Evolutionary conservation across 2,329 filamentous ascomycete genomes (phyloP), one percentile per base, ranked within the genome.

Genomic region (Bipolaris sorokiniana): DNA sequence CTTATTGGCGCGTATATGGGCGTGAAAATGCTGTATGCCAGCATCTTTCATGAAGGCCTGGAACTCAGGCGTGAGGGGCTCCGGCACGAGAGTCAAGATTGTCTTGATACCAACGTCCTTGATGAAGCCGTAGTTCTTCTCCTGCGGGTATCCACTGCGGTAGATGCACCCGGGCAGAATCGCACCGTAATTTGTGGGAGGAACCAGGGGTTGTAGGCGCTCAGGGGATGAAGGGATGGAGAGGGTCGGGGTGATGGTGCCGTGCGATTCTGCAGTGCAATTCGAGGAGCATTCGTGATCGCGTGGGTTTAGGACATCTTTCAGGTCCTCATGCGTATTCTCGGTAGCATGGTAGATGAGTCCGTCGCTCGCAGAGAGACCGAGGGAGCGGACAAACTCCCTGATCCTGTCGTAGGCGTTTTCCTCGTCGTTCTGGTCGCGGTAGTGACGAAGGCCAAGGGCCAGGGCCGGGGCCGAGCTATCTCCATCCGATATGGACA

Each of bases 1-100:
- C 77, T 97, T 97, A 64, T 96, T 97, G n/a, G 92, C 90, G 60
- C 88, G 86, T 81, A 97, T 90, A 64, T 88, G 84, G 69, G 96
- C 89, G 40, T 90, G 82, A 63, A 87, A 80, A 66, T 96, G 91
- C 42, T 83, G 83, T 69, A 97, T 94, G 59, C 82, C 82, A 64
- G 89, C 86, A 5, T 79, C 75, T 36, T 81, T 72, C 65, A 96
- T 84, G 71, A 95, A 97, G 2, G 74, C 65, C 31, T 73, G 63
- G 65, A 86, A 84, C 15, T 78, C 76, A n/a, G 78, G 70, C 2
- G 82, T 77, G 49, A 81, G 76, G 7, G 77, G 72, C 57, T 81
- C 79, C 3, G 80, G 78, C 33, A 86, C 83, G 36, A 86, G 75
- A 13, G 81, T 84, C 86, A 97, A 82, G 56, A 97, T 88, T 15